Conservation (phyloP, 2,329 filamentous ascomycete genomes). For the Colletotrichum cordylinicola region DNA sequence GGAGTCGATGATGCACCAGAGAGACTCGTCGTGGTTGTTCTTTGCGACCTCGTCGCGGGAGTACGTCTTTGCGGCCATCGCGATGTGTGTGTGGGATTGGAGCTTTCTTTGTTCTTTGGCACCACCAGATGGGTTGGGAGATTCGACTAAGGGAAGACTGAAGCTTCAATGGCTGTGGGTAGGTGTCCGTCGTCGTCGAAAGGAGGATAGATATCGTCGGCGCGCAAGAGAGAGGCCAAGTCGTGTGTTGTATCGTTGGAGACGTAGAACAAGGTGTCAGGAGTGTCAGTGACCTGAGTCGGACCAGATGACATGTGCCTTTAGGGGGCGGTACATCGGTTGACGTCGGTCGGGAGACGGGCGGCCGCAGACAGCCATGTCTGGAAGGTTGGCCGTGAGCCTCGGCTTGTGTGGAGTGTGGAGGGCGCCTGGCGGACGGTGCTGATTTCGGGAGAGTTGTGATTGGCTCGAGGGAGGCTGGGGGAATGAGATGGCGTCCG, state of each 20-base stretch:
- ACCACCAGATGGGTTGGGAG: not conserved
- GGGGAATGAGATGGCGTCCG: conserved; percentile 10
- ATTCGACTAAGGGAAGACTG: not conserved
- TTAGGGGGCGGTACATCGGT: not conserved
- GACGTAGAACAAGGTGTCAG: not conserved
- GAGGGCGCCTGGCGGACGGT: conserved; percentile 7
- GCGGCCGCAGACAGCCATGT: not conserved
- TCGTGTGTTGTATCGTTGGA: not conserved
- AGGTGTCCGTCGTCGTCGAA: not conserved
- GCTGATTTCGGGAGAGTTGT: conserved; percentile 18
- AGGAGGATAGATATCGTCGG: not conserved
- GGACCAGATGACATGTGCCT: not conserved
- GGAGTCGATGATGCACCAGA: conserved; percentile 87
- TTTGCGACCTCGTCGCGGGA: conserved; percentile 73
- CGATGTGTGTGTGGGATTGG: not conserved
- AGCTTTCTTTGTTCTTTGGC: not conserved
- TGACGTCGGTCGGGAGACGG: conserved; percentile 10
- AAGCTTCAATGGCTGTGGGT: not conserved
- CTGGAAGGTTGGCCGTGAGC: conserved; percentile 13
- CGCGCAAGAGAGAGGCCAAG: not conserved
- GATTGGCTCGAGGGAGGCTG: conserved; percentile 6
- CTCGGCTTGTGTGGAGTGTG: conserved; percentile 17
- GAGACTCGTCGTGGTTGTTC: conserved; percentile 76
- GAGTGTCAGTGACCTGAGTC: not conserved
- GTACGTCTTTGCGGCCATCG: conserved; percentile 53